Base-by-base conservation (phyloP, 371 early-diverging fungal genomes). In the Mortierella sp. region DNA sequence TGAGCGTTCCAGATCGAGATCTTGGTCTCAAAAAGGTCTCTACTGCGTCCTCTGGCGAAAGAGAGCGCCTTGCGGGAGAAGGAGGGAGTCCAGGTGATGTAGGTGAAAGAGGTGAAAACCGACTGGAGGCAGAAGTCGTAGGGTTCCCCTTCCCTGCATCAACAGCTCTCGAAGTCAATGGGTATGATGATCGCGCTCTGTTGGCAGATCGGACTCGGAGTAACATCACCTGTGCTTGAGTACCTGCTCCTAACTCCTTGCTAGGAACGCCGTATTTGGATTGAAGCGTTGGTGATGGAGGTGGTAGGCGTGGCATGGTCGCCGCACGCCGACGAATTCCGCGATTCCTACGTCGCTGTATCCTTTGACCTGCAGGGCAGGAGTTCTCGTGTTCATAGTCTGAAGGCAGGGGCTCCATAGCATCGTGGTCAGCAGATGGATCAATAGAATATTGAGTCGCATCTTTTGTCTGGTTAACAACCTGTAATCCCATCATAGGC, bases 201-300 rank as follows among this genome's bases (percentile, higher is more conserved):
- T 76, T 72, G 16, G 69, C 52, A 4, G 77, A 77, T 48, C 47
- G 68, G 23, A 72, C 77, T 9, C 77, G 65, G 55, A 77, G 29
- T 7, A 77, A 57, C 77, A 77, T 77, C 12, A 77, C 77, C 48
- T 77, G 77, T 1, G 72, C 77, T 45, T 77, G 77, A 0, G 77
- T 68, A 3, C 77, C 77, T 6, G 77, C 77, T 1, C 77, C 77
- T 1, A 77, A 51, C 37, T 77, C 77, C 3, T 72, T 72, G 23
- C 69, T 62, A 12, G 77, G 77, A 14, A 65, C 51, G 7, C 77
- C 77, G 48, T 77, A 77, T 64, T 77, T 77, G 63, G 77, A 77
- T 44, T 77, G 77, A 7, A 77, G 30, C 0, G 77, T 77, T 7
- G 77, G 77, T 64, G 62, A 64, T 6, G 65, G 72, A 11, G 52